These are phyloP conservation scores for Scutellaria baicalensis DNA, from an alignment of 257 asterid species.

Conservation along the genomic window DNA sequence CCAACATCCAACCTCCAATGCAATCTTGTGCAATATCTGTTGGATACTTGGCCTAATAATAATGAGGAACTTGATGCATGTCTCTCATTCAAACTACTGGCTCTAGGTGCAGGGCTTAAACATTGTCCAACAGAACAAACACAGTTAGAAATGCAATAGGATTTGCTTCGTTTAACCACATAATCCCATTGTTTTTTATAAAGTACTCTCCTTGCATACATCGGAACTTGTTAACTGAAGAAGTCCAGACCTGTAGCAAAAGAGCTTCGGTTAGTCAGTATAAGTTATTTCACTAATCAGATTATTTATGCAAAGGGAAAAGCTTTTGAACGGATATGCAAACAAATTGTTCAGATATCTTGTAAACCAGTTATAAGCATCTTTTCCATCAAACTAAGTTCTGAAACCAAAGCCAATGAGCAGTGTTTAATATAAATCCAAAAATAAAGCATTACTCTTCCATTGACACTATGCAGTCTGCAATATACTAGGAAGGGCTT, in stretches of 20 bases:
- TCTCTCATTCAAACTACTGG: slow-evolving; percentile 38
- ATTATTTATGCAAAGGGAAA: slow-evolving; percentile 6
- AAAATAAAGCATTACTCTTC: not conserved
- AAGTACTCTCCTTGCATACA: slow-evolving; percentile 70
- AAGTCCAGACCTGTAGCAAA: slow-evolving; percentile 27
- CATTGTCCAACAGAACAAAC: slow-evolving; percentile 36
- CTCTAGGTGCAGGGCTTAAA: slow-evolving; percentile 26
- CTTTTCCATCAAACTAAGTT: not conserved
- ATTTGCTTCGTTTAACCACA: slow-evolving; percentile 38
- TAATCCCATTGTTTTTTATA: slow-evolving; percentile 43
- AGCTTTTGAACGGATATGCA: not conserved
- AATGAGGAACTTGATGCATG: slow-evolving; percentile 29
- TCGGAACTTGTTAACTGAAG: slow-evolving; percentile 32
- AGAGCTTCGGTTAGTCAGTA: slow-evolving; percentile 14
- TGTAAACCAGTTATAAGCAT: not conserved
- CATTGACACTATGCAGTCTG: not conserved
- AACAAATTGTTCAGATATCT: not conserved
- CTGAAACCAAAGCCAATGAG: not conserved
- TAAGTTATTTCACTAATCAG: not conserved
- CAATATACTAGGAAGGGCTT: not conserved
- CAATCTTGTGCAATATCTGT: slow-evolving; percentile 31
- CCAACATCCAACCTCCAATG: slow-evolving; percentile 30
- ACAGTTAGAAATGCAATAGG: slow-evolving; percentile 24
- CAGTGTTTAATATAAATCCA: not conserved
- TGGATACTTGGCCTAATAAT: slow-evolving; percentile 29